These are phyloP conservation scores for Auriscalpium vulgare DNA, from an alignment of 768 basidiomycete species.

Conservation along the genomic window DNA sequence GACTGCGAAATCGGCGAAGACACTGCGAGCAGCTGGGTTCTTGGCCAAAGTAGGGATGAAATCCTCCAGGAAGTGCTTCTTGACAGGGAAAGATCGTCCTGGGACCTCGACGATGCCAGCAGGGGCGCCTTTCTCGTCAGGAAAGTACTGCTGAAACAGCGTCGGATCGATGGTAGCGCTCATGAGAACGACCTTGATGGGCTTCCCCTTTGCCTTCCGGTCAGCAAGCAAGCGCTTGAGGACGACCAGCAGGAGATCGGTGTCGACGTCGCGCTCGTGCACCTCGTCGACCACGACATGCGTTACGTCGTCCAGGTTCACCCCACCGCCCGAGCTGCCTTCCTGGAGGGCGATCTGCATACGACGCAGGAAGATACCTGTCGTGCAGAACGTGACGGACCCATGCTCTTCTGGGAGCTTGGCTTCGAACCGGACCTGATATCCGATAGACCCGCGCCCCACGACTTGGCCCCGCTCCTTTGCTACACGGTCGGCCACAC, in stretches of 20 bases:
- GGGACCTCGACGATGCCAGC: constrained; percentile 75
- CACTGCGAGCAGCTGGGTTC: constrained; percentile 43
- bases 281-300: constrained; percentile 95
- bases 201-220: constrained; percentile 57
- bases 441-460: constrained; percentile 68
- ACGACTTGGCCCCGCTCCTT: constrained; percentile 73
- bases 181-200: constrained; percentile 87
- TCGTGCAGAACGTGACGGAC: constrained; percentile 87
- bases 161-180: constrained; percentile 91
- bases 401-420: constrained; percentile 75
- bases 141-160: constrained; percentile 86
- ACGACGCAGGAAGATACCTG: constrained; percentile 81
- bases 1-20: constrained; percentile 64
- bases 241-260: constrained; percentile 82
- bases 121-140: constrained; percentile 45
- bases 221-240: constrained; percentile 77
- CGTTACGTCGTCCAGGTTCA: constrained; percentile 63
- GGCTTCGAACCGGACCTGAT: constrained; percentile 87
- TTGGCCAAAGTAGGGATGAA: constrained; percentile 45
- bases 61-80: constrained; percentile 74
- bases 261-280: constrained; percentile 92
- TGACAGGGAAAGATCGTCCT: constrained; percentile 88
- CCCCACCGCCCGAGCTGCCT: constrained; percentile 24
- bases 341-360: constrained; percentile 68
- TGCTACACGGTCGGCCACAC: constrained; percentile 85